Evolutionary conservation across 2,329 filamentous ascomycete genomes (phyloP), one percentile per base, ranked within the genome.

Genomic region (Iodosphaeria phyllophila): DNA sequence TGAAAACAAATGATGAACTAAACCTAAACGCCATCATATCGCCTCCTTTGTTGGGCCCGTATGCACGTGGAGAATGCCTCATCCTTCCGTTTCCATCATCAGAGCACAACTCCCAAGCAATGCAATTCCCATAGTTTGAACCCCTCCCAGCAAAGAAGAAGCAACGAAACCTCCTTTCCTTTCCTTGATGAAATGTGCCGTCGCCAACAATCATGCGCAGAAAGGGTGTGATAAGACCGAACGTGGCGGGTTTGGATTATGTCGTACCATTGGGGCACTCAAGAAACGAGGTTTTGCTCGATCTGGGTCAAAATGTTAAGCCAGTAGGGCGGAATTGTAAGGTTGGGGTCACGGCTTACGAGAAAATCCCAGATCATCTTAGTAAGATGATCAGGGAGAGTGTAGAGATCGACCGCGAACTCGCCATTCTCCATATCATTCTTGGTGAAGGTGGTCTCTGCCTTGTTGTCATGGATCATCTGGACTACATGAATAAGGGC

Each of bases 401-500:
- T 95, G 56, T 92, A 95, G 30, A 98, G 64, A 44, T 98, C 89
- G 38, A 98, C 86, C 32, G 92, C 89, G 56, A 98, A 98, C 54
- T 98, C 89, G 43, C 89, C 89, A 43, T 84, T 83, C 43, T 98
- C 89, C 29, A 93, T 69, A 50, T 98, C 91, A 41, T 93, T 95
- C 57, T 92, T 84, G 24, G 86, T 92, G 54, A 92, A 95, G 2
- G 86, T 93, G 35, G 92, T 83, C 5, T 80, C 69, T 2, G 70
- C 74, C 61, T 95, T 95, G 56, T 93, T 80, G 54, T 98, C 89
- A 50, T 95, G 89, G 33, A 98, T 86, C 68, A 98, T 75, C 56
- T 95, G 86, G 32, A 98, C 91, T 13, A 95, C 82, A 38, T 89
- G 79, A 32, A 98, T 60, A 20, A 98, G 58, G 42, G 95, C 86